phyloP scores from a whole-genome alignment of 345 rosid genomes.

The Pseudoturritis turrita region DNA sequence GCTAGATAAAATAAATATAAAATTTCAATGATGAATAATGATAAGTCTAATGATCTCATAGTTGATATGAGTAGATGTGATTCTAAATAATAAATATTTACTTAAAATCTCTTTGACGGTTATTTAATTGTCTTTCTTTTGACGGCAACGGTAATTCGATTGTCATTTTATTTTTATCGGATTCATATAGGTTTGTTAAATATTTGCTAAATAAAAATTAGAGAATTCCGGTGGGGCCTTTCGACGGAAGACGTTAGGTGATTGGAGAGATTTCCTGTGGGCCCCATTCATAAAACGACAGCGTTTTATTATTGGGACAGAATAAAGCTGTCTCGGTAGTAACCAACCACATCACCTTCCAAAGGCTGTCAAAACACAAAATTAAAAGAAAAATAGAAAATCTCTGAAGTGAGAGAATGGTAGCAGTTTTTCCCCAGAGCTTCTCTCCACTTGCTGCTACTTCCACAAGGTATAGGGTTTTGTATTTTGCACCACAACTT shows the following conservation, averaged over 20 bases:
- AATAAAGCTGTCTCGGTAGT: background rate
- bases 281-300: background rate
- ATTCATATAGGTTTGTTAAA: too few species aligned
- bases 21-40: background rate
- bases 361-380: too few species aligned
- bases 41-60: too few species aligned
- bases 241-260: background rate
- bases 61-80: too few species aligned
- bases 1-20: too few species aligned
- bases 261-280: background rate
- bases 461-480: constrained; percentile 8
- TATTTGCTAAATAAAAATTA: too few species aligned
- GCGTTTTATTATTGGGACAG: background rate
- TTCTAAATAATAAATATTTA: too few species aligned
- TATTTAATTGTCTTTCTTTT: too few species aligned
- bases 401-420: constrained; percentile 17
- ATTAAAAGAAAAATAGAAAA: background rate
- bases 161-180: too few species aligned
- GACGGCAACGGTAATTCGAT: too few species aligned
- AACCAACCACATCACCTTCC: background rate
- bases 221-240: too few species aligned
- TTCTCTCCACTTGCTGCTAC: constrained; percentile 17
- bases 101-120: too few species aligned
- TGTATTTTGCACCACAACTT: background rate
- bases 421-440: background rate